Conservation (phyloP, 345 rosid species). For the Balakata baccata region DNA sequence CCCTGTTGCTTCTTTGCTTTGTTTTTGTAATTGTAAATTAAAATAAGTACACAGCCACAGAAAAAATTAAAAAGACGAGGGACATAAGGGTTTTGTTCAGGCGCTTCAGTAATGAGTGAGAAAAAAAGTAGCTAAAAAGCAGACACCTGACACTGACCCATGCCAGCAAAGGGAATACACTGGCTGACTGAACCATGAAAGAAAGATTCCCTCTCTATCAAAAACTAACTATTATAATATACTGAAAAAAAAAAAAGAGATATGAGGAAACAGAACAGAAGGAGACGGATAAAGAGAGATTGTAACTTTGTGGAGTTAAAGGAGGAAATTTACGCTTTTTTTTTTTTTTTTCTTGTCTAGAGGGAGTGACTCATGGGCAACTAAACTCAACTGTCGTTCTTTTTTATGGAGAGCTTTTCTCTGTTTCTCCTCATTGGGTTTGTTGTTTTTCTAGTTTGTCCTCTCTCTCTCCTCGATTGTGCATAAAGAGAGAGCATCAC, state of each 20-base stretch:
- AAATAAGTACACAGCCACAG: background rate
- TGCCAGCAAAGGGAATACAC: slow-evolving; percentile 17
- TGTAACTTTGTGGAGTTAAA: slow-evolving; percentile 8
- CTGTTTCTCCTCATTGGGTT: background rate
- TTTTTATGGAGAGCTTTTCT: background rate
- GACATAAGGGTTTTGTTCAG: background rate
- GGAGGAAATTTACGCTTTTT: background rate
- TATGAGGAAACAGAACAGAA: background rate
- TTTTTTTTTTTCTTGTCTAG: background rate
- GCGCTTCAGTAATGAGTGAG: background rate
- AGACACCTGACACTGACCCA: slow-evolving; percentile 22
- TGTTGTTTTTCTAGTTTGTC: background rate
- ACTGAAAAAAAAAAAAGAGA: too few relatives aligned
- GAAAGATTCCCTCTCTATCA: background rate
- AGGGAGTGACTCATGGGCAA: background rate
- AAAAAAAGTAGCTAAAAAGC: slow-evolving; percentile 16
- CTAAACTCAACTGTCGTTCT: slow-evolving; percentile 14
- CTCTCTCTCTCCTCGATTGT: background rate
- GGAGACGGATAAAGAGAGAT: background rate
- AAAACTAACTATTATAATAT: background rate
- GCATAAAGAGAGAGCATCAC: background rate
- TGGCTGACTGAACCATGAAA: slow-evolving; percentile 8
- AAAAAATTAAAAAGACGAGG: background rate
- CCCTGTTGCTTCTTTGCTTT: background rate
- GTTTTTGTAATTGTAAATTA: background rate